Conservation (phyloP, 2,329 filamentous ascomycete genomes). For the Fusarium veterinarium region DNA sequence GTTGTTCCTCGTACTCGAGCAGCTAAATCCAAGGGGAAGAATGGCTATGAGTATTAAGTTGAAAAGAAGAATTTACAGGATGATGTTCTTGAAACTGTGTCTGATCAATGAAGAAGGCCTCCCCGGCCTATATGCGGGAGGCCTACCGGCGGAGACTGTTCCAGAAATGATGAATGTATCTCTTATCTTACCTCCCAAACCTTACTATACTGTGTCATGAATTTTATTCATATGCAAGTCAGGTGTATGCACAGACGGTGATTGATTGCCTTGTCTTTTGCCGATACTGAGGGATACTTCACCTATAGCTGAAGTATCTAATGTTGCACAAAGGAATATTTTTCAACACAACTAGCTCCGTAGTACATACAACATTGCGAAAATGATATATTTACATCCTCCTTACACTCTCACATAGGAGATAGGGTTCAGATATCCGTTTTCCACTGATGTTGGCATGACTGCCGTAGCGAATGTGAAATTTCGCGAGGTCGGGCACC, state of each 20-base stretch:
- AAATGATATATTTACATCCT: background rate
- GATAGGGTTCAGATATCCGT: background rate
- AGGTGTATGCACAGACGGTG: background rate
- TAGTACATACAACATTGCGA: background rate
- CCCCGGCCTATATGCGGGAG: slow-evolving; percentile 25
- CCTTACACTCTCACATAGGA: background rate
- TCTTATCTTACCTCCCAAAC: background rate
- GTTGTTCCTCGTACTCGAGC: background rate
- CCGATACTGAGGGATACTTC: background rate
- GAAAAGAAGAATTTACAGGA: background rate
- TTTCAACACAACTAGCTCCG: background rate
- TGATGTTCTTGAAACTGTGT: background rate
- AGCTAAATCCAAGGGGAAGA: fast-evolving
- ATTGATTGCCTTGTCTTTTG: background rate
- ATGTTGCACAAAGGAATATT: background rate
- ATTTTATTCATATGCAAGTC: background rate
- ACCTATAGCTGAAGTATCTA: background rate
- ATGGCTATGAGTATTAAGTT: background rate
- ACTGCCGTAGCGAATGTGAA: background rate
- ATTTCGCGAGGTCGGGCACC: background rate
- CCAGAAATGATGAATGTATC: background rate
- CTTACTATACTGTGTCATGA: background rate
- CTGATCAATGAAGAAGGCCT: slow-evolving; percentile 3
- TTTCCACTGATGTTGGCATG: no score
- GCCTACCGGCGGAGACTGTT: slow-evolving; percentile 8